phyloP scores from a whole-genome alignment of 441 rosid genomes.

The Mallotus japonicus region DNA sequence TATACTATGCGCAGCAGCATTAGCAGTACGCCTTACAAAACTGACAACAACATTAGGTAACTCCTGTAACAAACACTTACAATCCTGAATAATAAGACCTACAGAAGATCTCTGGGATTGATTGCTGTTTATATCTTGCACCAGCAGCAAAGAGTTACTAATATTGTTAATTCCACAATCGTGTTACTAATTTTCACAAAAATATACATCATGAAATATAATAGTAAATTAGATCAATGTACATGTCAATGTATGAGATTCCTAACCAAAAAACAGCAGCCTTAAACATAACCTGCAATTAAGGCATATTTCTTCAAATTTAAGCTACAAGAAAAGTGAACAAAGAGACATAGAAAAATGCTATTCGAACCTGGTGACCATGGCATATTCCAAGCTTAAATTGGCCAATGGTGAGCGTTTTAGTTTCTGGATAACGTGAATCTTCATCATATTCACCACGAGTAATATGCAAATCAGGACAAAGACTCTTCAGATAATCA shows the following conservation, averaged over 20 bases:
- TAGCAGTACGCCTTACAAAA: too few species aligned
- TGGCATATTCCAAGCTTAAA: constrained; percentile 93
- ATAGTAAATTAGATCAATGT: not conserved
- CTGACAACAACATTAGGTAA: too few species aligned
- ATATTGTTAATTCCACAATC: not conserved
- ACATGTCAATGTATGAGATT: not conserved
- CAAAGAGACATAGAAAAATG: not conserved
- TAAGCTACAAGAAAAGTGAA: not conserved
- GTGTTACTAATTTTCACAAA: not conserved
- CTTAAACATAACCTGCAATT: not conserved
- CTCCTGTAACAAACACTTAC: too few species aligned
- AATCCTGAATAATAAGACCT: too few species aligned
- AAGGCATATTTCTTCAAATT: not conserved
- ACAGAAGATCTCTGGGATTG: too few species aligned
- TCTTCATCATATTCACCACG: constrained; percentile 93
- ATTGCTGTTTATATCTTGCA: too few species aligned
- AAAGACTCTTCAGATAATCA: constrained; percentile 87
- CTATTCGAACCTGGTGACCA: constrained; percentile 78
- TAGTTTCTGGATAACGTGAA: constrained; percentile 77
- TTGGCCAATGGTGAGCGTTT: constrained; percentile 85
- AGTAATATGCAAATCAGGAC: constrained; percentile 86
- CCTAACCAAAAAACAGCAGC: not conserved
- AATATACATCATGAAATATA: not conserved
- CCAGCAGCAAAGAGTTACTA: not conserved
- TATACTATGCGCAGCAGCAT: too few species aligned